phyloP scores from a whole-genome alignment of 495 filamentous ascomycete species.

The Aspergillus homomorphus region DNA sequence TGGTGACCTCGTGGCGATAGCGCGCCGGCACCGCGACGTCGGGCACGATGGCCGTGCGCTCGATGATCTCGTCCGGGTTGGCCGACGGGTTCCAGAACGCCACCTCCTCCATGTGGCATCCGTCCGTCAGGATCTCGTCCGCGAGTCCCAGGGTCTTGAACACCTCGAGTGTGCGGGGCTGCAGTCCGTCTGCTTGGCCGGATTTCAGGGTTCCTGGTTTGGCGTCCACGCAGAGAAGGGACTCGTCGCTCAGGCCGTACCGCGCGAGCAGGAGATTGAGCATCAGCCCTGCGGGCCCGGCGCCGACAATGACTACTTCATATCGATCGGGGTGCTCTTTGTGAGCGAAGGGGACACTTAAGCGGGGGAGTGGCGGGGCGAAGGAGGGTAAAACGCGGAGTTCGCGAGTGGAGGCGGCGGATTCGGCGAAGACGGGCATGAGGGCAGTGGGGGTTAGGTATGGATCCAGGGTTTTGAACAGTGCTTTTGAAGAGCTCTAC shows the following conservation, averaged over 20 bases:
- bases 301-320: slow-evolving; percentile 45
- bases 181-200: slow-evolving; percentile 64
- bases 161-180: slow-evolving; percentile 63
- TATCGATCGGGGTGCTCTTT: slow-evolving; percentile 27
- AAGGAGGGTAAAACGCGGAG: slow-evolving; percentile 42
- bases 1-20: slow-evolving; percentile 53
- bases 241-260: slow-evolving; percentile 43
- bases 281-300: slow-evolving; percentile 50
- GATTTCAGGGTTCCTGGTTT: slow-evolving; percentile 42
- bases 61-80: slow-evolving; percentile 49
- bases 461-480: not conserved
- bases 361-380: slow-evolving; percentile 40
- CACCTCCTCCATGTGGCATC: slow-evolving; percentile 41
- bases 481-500: not conserved
- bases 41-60: slow-evolving; percentile 46
- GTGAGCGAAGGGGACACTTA: slow-evolving; percentile 21
- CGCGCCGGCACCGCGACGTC: slow-evolving; percentile 47
- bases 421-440: slow-evolving; percentile 50
- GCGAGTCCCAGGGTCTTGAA: slow-evolving; percentile 43
- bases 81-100: slow-evolving; percentile 49
- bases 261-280: slow-evolving; percentile 45
- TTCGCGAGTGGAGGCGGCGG: slow-evolving; percentile 34
- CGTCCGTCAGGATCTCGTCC: slow-evolving; percentile 38
- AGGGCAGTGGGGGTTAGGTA: not conserved
- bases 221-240: slow-evolving; percentile 46